Percentiles rank a stretch among this genome's conserved stretches.
Conservation (phyloP, 148 eudicot genomes). For the Gaultheria prostrata region DNA sequence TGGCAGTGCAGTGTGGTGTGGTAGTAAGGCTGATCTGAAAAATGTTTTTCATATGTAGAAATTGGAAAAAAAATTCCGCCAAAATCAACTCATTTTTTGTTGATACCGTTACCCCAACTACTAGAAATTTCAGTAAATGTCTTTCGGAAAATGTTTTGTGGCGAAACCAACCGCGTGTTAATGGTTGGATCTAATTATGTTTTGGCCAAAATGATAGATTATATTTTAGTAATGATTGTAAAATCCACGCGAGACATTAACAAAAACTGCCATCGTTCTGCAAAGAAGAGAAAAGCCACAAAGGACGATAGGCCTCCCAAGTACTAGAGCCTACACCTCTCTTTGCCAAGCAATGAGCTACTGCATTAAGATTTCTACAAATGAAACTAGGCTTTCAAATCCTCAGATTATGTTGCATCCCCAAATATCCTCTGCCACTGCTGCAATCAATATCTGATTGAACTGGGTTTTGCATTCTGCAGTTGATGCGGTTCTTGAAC, state of each 20-base stretch:
- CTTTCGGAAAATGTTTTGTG: neutral
- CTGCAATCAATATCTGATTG: too few species aligned
- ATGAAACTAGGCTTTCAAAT: too few species aligned
- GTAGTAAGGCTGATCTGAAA: neutral
- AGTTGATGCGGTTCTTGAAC: slow-evolving; percentile 88
- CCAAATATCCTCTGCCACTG: too few species aligned
- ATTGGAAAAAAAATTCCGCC: neutral
- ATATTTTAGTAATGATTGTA: neutral
- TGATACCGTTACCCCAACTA: too few species aligned
- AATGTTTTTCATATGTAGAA: neutral
- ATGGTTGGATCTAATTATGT: neutral
- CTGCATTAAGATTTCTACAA: too few species aligned
- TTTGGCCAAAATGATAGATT: neutral
- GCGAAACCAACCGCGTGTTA: neutral
- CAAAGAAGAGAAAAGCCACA: neutral
- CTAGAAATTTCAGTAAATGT: neutral
- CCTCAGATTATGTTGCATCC: too few species aligned
- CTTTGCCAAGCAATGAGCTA: neutral
- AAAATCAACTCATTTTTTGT: neutral
- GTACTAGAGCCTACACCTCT: neutral
- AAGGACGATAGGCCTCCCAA: neutral
- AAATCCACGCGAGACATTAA: neutral
- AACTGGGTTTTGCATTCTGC: too few species aligned
- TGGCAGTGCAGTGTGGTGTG: neutral
- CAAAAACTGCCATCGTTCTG: neutral